Conservation (phyloP, 2,329 filamentous ascomycete genomes). For the Apiospora malaysiana region DNA sequence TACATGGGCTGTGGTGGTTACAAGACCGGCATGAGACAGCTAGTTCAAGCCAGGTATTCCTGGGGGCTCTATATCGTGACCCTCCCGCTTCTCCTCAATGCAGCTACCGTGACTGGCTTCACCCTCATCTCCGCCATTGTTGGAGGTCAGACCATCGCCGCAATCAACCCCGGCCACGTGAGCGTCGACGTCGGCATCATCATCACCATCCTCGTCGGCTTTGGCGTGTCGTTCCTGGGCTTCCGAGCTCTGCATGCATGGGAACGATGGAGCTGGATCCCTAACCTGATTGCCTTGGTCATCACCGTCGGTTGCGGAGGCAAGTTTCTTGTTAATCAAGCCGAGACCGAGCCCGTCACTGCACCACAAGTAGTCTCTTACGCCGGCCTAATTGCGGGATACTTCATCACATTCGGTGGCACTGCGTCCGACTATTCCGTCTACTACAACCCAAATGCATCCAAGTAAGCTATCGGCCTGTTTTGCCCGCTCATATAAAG, state of each 20-base stretch:
- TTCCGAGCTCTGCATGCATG: conserved; percentile 60
- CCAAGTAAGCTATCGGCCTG: conserved; percentile 40
- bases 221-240: conserved; percentile 60
- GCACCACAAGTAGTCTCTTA: conserved; percentile 46
- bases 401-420: conserved; percentile 61
- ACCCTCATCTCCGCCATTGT: conserved; percentile 62
- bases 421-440: conserved; percentile 63
- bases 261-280: conserved; percentile 63
- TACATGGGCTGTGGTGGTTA: conserved; percentile 61
- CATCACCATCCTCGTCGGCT: conserved; percentile 57
- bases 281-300: conserved; percentile 56
- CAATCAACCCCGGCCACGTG: conserved; percentile 47
- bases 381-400: conserved; percentile 54
- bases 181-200: conserved; percentile 63
- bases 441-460: conserved; percentile 55
- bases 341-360: conserved; percentile 28
- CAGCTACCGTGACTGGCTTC: conserved; percentile 64
- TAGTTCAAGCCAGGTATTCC: conserved; percentile 65
- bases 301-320: conserved; percentile 61
- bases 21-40: conserved; percentile 63
- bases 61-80: conserved; percentile 63
- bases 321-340: conserved; percentile 45
- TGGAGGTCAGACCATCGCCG: conserved; percentile 58
- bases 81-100: conserved; percentile 59
- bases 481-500: neutral